A percentile compares a stretch with the other conserved stretches of the same genome.
phyloP scores from a whole-genome alignment of 192 early-diverging fungal genomes.

The Gorgonomyces haynaldii region DNA sequence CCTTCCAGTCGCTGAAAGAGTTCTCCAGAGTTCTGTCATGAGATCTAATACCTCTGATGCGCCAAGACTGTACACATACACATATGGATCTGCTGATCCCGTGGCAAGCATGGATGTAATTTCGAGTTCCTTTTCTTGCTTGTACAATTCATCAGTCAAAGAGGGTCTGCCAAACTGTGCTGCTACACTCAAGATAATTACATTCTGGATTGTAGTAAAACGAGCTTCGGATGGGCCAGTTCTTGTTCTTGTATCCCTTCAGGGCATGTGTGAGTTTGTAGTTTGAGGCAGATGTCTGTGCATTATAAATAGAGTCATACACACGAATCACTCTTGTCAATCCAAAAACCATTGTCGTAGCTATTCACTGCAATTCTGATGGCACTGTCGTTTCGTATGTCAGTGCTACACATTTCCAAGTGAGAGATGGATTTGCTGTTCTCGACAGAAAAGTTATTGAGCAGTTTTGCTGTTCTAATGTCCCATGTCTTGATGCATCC shows the following conservation, averaged over 20 bases:
- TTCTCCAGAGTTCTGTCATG: slow-evolving; percentile 19
- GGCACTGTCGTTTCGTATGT: slow-evolving; percentile 48
- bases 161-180: slow-evolving; percentile 6
- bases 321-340: slow-evolving; percentile 62
- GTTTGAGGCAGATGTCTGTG: slow-evolving; percentile 55
- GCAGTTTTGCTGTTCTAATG: slow-evolving; percentile 50
- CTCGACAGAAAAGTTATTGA: slow-evolving; percentile 22
- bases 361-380: slow-evolving; percentile 84
- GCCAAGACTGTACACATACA: slow-evolving; percentile 57
- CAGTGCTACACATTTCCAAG: slow-evolving; percentile 43
- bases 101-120: slow-evolving; percentile 52
- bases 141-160: slow-evolving; percentile 22
- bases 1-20: slow-evolving; percentile 70
- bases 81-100: slow-evolving; percentile 71
- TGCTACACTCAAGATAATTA: slow-evolving; percentile 15
- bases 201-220: slow-evolving; percentile 63
- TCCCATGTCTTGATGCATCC: slow-evolving; percentile 94
- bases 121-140: slow-evolving; percentile 4
- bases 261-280: slow-evolving; percentile 66
- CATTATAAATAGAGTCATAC: slow-evolving; percentile 77
- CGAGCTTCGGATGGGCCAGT: slow-evolving; percentile 89
- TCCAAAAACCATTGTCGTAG: slow-evolving; percentile 74
- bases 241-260: slow-evolving; percentile 85
- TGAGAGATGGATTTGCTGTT: slow-evolving; percentile 69
- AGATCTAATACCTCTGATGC: slow-evolving; percentile 12